phyloP scores from a whole-genome alignment of 2,329 filamentous ascomycete species.

The Diatrype stigma region DNA sequence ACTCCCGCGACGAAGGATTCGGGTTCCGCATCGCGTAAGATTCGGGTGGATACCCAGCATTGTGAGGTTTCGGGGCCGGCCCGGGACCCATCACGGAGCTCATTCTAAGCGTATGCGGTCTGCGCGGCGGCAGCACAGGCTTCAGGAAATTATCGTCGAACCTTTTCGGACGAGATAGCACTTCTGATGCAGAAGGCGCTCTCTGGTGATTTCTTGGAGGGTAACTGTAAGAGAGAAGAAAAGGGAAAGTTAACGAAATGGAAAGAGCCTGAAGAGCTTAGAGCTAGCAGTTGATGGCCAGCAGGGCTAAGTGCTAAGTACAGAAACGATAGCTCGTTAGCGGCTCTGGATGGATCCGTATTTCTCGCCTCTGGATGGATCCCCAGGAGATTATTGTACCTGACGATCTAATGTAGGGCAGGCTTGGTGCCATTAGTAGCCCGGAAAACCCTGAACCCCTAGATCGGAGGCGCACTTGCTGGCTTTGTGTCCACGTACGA shows the following conservation, averaged over 20 bases:
- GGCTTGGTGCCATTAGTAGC: no score
- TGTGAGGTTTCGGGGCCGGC: constrained; percentile 13
- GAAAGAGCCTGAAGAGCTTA: no score
- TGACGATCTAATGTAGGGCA: neutral
- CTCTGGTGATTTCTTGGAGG: constrained; percentile 16
- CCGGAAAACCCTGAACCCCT: neutral
- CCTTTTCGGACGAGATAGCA: constrained; percentile 11
- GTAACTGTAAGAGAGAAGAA: constrained; percentile 15
- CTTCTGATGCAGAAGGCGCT: constrained; percentile 20
- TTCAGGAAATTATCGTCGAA: constrained; percentile 19
- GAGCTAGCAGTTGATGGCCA: neutral
- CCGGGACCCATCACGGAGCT: constrained; percentile 15
- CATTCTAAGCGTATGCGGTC: constrained; percentile 9
- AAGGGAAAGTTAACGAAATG: constrained; percentile 5
- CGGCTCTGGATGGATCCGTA: neutral
- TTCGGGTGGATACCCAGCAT: constrained; percentile 14
- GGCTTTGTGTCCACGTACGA: no score
- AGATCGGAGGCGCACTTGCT: neutral
- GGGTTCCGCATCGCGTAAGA: constrained; percentile 9
- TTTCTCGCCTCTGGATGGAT: neutral
- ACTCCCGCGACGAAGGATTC: constrained; percentile 5
- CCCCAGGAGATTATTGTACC: neutral
- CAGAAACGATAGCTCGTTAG: neutral
- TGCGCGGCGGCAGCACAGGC: constrained; percentile 8
- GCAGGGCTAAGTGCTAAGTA: neutral